Evolutionary conservation across 176 grass and related monocot genomes (phyloP), one percentile per base, ranked within the genome.

Genomic region (Echinochloa phyllopogon): DNA sequence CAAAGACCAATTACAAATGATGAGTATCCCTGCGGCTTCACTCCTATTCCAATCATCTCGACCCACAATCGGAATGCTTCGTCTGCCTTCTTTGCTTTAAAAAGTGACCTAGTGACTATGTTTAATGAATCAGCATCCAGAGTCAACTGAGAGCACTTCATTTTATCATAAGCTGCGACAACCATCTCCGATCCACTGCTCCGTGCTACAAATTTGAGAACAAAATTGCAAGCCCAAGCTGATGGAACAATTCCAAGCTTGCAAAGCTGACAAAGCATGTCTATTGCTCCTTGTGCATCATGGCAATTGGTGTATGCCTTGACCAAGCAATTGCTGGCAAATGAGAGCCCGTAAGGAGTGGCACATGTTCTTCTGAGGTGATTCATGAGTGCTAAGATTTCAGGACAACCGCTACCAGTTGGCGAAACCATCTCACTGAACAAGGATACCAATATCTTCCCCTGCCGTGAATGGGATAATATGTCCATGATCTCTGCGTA

Each of bases 81-180:
- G 21, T 72, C 72, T 17, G 45, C 78, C 73, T 98, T 84, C 49
- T 86, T 86, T 48, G 77, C 88, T 49, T 76, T 56, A 13, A 82
- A 83, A 83, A 91, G 78, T 36, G 93, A 88, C 75, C 87, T 90
- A 24, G 92, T 90, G 24, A 95, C 27, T 65, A 95, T 86, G 33
- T n/a, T 57, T 20, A 92, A 86, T 24, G 89, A 79, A 58, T 72
- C 48, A 80, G 63, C 75, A 86, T 93, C 79, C 7, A 86, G 72
- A 8, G 51, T 62, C 72, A 91, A 59, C 39, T 63, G 10, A 40
- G 86, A 82, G 37, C 36, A 10, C 78, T 72, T 93, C 79, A 98
- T 90, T 49, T 65, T 74, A 48, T 88, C 51, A 59, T 93, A 93
- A 84, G 85, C 79, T n/a, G 39, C 29, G 2, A 69, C 9, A 23